A percentile compares a stretch with the other conserved stretches of the same genome.
phyloP scores from a whole-genome alignment of 2,329 filamentous ascomycete genomes.

The Penicillium freii region DNA sequence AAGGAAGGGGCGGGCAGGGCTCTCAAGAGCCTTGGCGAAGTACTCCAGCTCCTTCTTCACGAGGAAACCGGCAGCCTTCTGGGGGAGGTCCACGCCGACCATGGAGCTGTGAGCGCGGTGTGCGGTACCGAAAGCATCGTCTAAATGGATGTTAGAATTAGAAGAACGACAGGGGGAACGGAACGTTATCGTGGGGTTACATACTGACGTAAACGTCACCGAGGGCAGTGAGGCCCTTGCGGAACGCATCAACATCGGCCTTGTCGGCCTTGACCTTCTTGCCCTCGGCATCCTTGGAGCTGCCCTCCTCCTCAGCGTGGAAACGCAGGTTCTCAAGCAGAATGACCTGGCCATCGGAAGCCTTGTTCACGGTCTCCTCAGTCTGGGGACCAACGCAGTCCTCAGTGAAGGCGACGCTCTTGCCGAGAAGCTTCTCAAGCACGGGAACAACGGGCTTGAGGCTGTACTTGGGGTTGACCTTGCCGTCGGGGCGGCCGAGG shows the following conservation, averaged over 20 bases:
- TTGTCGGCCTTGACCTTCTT: slow-evolving; percentile 99
- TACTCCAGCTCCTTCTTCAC: slow-evolving; percentile 99
- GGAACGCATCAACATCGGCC: slow-evolving; percentile 85
- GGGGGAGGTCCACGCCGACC: slow-evolving; percentile 92
- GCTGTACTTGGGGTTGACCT: slow-evolving; percentile 88
- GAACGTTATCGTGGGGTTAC: slow-evolving; percentile 33
- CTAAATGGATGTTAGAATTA: slow-evolving; percentile 44
- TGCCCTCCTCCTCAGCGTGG: slow-evolving; percentile 97
- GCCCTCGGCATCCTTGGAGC: slow-evolving; percentile 85
- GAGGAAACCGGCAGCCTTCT: slow-evolving; percentile 96
- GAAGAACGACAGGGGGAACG: background rate
- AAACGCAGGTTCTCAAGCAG: slow-evolving; percentile 98
- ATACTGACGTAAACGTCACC: slow-evolving; percentile 95
- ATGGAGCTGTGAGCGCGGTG: slow-evolving; percentile 99
- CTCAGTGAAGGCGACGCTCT: slow-evolving; percentile 80
- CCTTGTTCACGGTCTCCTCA: slow-evolving; percentile 83
- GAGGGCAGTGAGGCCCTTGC: slow-evolving; percentile 89
- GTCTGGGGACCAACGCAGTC: slow-evolving; percentile 89
- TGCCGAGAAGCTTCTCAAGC: slow-evolving; percentile 84
- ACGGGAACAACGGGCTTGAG: slow-evolving; percentile 87
- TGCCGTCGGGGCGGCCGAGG: slow-evolving; percentile 90
- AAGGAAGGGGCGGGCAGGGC: slow-evolving; percentile 90
- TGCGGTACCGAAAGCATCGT: slow-evolving; percentile 97
- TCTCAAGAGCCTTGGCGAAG: slow-evolving; percentile 95
- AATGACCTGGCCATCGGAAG: slow-evolving; percentile 76